phyloP scores from a whole-genome alignment of 2,329 filamentous ascomycete genomes.

The Setomelanomma holmii region DNA sequence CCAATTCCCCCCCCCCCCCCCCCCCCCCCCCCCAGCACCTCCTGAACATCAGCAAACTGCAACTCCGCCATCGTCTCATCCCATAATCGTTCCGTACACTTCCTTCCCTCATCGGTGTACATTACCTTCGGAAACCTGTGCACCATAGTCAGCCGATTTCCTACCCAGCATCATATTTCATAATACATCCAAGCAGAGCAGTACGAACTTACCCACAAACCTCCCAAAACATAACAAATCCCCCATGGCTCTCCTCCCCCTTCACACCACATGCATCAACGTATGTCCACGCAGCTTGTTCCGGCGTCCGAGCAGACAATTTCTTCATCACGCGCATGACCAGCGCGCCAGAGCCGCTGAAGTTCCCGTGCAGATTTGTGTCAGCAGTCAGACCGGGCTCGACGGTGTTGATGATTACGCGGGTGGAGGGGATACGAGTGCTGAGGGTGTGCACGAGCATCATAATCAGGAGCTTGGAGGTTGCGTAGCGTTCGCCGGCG shows the following conservation, averaged over 20 bases:
- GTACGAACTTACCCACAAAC: conserved; percentile 53
- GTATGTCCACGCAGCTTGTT: conserved; percentile 56
- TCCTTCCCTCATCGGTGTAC: conserved; percentile 7
- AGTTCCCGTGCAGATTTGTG: conserved; percentile 48
- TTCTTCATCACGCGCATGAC: conserved; percentile 33
- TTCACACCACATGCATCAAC: conserved; percentile 56
- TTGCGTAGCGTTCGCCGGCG: conserved; percentile 18
- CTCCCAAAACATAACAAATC: conserved; percentile 58
- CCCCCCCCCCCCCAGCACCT: neutral
- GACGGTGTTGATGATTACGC: conserved; percentile 54
- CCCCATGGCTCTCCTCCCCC: conserved; percentile 60
- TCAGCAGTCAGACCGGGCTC: conserved; percentile 56
- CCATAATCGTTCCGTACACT: conserved; percentile 7
- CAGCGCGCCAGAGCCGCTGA: conserved; percentile 24
- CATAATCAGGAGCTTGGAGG: conserved; percentile 24
- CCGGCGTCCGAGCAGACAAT: conserved; percentile 35
- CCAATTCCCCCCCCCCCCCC: too few species aligned
- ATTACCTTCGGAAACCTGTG: conserved; percentile 7
- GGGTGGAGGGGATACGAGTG: conserved; percentile 20
- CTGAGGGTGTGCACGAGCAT: conserved; percentile 22
- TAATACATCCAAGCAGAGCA: too few species aligned
- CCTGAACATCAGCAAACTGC: conserved; percentile 7
- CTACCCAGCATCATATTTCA: too few species aligned
- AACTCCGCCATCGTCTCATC: conserved; percentile 12
- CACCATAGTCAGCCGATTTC: neutral